Base-by-base conservation (phyloP, 495 filamentous ascomycete genomes). In the Podospora conica region DNA sequence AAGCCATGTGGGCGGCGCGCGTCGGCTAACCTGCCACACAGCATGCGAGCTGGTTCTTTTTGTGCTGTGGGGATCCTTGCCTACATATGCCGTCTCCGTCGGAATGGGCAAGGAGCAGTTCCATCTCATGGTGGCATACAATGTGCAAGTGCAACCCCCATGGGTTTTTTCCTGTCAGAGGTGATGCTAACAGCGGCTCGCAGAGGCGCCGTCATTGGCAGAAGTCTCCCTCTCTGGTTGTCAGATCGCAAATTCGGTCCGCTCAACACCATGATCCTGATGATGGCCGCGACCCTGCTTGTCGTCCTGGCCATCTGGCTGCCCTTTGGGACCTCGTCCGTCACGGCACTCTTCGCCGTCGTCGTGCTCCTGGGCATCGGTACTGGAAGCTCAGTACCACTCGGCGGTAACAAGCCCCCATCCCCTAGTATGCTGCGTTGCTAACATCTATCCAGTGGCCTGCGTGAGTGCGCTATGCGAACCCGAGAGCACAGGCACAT, bases 41-140 rank as follows among this genome's bases (percentile, higher is more conserved):
- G 73, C 70, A 8, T 70, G 65, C 62, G 74, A 76, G 56, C 65
- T 75, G 5, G 67, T 73, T 1, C 67, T 76, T 28, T 72, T 72
- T 67, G 70, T 70, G 64, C 71, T 74, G 66, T 76, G 73, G 71
- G 74, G 73, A 22, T 72, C 73, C 20, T 68, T 75, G 55, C 74
- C 71, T 1, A 65, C 65, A 25, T 75, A 72, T 64, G 74, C 73
- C 61, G 73, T 72, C 10, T 53, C 58, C 1, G 64, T 61, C 25
- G 65, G 65, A 33, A 60, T 71, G 29, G 73, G 67, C 6, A 55
- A 66, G 53, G 62, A 69, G n/a, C 70, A 75, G 65, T 70, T 70
- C 61, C 70, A 73, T 22, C 68, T 76, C 29, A 71, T 72, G 64
- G 71, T 73, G 73, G 68, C 73, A 63, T 74, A 75, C 66, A 76